phyloP scores from a whole-genome alignment of 495 filamentous ascomycete species.

The Hyphodiscus hymeniophilus region DNA sequence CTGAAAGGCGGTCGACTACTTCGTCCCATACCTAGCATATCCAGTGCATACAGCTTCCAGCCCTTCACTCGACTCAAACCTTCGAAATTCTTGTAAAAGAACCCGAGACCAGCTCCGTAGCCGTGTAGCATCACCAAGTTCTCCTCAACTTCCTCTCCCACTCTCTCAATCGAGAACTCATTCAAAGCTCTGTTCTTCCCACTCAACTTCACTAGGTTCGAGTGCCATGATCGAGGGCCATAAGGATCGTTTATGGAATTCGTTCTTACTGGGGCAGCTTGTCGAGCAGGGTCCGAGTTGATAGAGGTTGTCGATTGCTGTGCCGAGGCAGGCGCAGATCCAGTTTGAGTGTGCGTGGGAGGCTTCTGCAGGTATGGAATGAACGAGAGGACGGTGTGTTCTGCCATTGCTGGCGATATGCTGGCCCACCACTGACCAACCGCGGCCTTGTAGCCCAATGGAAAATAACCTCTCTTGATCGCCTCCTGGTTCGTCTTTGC shows the following conservation, averaged over 20 bases:
- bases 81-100: slow-evolving; percentile 98
- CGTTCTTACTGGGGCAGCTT: slow-evolving; percentile 12
- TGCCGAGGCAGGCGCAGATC: slow-evolving; percentile 37
- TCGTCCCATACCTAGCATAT: slow-evolving; percentile 91
- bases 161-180: slow-evolving; percentile 83
- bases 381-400: slow-evolving; percentile 82
- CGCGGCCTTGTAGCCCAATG: slow-evolving; percentile 84
- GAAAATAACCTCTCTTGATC: slow-evolving; percentile 48
- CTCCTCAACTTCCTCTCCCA: slow-evolving; percentile 62
- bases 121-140: slow-evolving; percentile 97
- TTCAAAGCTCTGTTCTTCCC: slow-evolving; percentile 86
- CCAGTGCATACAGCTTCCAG: slow-evolving; percentile 87
- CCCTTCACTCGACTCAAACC: slow-evolving; percentile 64
- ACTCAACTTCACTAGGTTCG: slow-evolving; percentile 71
- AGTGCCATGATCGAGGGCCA: slow-evolving; percentile 79
- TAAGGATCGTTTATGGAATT: slow-evolving; percentile 60
- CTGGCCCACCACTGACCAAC: slow-evolving; percentile 92
- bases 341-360: slow-evolving; percentile 62
- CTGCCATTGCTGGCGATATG: slow-evolving; percentile 71
- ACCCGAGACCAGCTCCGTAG: slow-evolving; percentile 90
- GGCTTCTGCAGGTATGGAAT: slow-evolving; percentile 77
- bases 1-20: slow-evolving; percentile 77
- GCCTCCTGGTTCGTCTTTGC: slow-evolving; percentile 28
- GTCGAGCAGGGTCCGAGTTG: slow-evolving; percentile 25
- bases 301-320: slow-evolving; percentile 26